A percentile compares a stretch with the other conserved stretches of the same genome.
These are phyloP conservation scores for Dipteronia sinensis DNA, from an alignment of 345 rosid genomes.

Conservation along the genomic window DNA sequence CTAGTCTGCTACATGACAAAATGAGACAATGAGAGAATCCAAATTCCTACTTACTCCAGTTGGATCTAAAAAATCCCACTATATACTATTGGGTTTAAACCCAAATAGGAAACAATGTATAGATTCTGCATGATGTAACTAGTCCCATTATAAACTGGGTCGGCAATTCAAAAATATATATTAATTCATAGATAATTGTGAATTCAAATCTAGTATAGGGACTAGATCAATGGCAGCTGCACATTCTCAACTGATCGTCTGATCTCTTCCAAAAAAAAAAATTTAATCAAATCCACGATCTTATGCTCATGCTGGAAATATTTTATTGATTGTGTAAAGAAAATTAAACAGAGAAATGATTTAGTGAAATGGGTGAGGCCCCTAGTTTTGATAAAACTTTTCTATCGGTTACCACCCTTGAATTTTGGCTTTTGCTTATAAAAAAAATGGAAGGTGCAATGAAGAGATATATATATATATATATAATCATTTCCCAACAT, in stretches of 20 bases:
- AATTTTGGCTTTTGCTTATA: slow-evolving; percentile 43
- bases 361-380: slow-evolving; percentile 8
- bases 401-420: slow-evolving; percentile 26
- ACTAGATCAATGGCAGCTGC: neutral
- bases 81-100: slow-evolving; percentile 16
- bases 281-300: slow-evolving; percentile 13
- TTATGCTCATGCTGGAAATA: slow-evolving; percentile 14
- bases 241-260: neutral
- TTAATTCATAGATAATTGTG: neutral
- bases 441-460: slow-evolving; percentile 16
- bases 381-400: slow-evolving; percentile 20
- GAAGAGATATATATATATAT: too few relatives aligned
- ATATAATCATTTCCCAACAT: slow-evolving; percentile 28
- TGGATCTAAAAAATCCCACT: slow-evolving; percentile 6
- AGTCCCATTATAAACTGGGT: slow-evolving; percentile 13
- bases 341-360: slow-evolving; percentile 12
- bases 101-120: slow-evolving; percentile 23
- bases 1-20: neutral
- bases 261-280: too few relatives aligned
- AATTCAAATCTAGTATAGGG: neutral
- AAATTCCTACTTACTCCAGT: neutral
- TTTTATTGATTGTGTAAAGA: slow-evolving; percentile 7
- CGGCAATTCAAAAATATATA: neutral
- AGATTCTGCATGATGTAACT: slow-evolving; percentile 23
- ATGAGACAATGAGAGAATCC: too few relatives aligned